Evolutionary conservation across 805 yeast genomes (phyloP).

Genomic region (Kazachstania africana): DNA sequence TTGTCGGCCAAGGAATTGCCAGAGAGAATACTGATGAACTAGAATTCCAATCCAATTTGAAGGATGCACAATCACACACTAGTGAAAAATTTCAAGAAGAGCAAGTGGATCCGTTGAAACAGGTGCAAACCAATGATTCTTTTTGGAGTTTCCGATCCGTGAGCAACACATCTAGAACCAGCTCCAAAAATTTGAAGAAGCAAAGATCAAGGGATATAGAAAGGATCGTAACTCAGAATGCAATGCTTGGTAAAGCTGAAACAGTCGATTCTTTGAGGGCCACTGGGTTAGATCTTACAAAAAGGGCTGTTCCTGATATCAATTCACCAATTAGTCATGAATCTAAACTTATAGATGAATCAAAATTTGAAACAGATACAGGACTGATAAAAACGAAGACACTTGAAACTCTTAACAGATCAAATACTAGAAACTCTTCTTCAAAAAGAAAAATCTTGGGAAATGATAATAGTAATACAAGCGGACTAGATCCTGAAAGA

Average conservation of each 20-base stretch:
- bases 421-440: slow-evolving; percentile 11
- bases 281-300: slow-evolving; percentile 7
- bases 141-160: background rate
- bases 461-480: background rate
- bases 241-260: slow-evolving; percentile 14
- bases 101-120: background rate
- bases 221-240: slow-evolving; percentile 15
- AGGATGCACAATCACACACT: background rate
- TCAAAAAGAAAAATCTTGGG: background rate
- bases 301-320: slow-evolving; percentile 12
- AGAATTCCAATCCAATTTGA: background rate
- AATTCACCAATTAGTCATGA: slow-evolving; percentile 12
- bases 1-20: slow-evolving; percentile 7
- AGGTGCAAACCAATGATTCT: background rate
- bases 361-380: slow-evolving; percentile 50
- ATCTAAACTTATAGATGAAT: slow-evolving; percentile 52
- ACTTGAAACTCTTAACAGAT: slow-evolving; percentile 40
- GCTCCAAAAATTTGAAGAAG: slow-evolving; percentile 9
- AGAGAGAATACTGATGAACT: background rate
- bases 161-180: slow-evolving; percentile 4
- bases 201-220: slow-evolving; percentile 12
- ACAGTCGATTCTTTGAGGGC: slow-evolving; percentile 13
- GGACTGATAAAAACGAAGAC: slow-evolving; percentile 54
- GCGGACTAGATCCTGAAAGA: slow-evolving; percentile 13
- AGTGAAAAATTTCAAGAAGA: background rate